phyloP scores from a whole-genome alignment of 1,284 basidiomycete genomes.

The Tausonia pullulans region DNA sequence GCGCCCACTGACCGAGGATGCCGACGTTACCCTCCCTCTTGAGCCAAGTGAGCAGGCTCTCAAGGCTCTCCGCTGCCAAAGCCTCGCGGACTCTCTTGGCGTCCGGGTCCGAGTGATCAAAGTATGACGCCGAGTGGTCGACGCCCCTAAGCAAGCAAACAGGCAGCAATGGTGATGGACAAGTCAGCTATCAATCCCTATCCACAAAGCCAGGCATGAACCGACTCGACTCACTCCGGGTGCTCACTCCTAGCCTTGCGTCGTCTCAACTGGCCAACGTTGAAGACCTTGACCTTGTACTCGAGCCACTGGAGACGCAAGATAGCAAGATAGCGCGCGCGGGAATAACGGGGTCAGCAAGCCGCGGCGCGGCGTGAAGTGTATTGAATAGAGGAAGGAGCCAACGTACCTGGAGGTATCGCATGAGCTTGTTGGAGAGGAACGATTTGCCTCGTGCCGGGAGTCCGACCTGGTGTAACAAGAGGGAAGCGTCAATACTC shows the following conservation, averaged over 20 bases:
- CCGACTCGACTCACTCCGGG: conserved; percentile 45
- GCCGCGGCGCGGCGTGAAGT: background rate
- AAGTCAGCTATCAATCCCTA: background rate
- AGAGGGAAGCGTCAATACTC: background rate
- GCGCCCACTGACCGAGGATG: conserved; percentile 66
- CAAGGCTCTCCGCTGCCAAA: conserved; percentile 83
- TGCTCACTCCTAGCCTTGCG: conserved; percentile 70
- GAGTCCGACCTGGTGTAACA: conserved; percentile 49
- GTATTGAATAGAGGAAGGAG: background rate
- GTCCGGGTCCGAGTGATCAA: conserved; percentile 73
- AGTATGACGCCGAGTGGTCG: conserved; percentile 85
- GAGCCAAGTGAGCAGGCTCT: conserved; percentile 90
- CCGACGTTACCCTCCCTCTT: conserved; percentile 93
- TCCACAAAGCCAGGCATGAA: too few species aligned
- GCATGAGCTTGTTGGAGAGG: conserved; percentile 69
- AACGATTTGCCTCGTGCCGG: conserved; percentile 77
- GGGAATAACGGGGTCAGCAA: background rate
- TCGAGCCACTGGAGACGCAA: conserved; percentile 71
- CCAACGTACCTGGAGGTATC: conserved; percentile 55
- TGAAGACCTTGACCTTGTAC: conserved; percentile 97
- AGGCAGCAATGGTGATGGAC: conserved; percentile 30
- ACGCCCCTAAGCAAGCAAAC: conserved; percentile 45
- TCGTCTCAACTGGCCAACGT: conserved; percentile 89
- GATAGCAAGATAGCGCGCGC: background rate
- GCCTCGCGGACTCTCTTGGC: conserved; percentile 68